phyloP scores from a whole-genome alignment of 805 yeast genomes.

The Teunomyces aglyptinius region DNA sequence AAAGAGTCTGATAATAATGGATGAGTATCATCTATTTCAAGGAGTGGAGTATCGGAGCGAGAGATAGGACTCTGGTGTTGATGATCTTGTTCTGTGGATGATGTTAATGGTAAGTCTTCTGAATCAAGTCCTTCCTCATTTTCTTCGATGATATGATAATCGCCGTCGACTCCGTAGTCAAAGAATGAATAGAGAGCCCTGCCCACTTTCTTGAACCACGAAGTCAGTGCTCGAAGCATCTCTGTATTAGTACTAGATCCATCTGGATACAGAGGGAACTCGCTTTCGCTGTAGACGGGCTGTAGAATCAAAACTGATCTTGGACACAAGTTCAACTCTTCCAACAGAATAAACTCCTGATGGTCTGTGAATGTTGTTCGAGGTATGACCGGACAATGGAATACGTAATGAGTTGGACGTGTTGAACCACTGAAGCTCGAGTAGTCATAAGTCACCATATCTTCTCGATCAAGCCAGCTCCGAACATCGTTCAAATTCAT shows the following conservation, averaged over 20 bases:
- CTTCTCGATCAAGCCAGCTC: conserved; percentile 51
- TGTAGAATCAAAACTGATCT: conserved; percentile 74
- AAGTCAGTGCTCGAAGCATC: conserved; percentile 4
- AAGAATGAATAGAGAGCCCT: conserved; percentile 39
- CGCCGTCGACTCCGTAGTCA: conserved; percentile 39
- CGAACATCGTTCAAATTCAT: conserved; percentile 59
- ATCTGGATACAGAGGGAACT: conserved; percentile 15
- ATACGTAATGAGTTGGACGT: conserved; percentile 50
- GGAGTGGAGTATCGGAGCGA: conserved; percentile 5
- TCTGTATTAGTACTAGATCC: conserved; percentile 16
- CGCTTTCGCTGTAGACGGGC: conserved; percentile 44
- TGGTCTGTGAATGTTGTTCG: conserved; percentile 49
- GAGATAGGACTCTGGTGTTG: conserved; percentile 1
- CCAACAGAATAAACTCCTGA: conserved; percentile 51
- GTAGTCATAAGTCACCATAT: conserved; percentile 38
- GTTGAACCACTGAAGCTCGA: conserved; percentile 50
- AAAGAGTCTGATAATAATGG: neutral
- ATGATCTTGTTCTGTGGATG: conserved; percentile 4
- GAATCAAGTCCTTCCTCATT: neutral
- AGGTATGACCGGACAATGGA: conserved; percentile 43
- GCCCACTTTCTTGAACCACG: conserved; percentile 15
- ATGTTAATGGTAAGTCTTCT: neutral
- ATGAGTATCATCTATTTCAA: conserved; percentile 6
- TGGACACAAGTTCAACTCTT: conserved; percentile 59
- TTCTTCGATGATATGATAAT: conserved; percentile 8